Percentiles rank a stretch among this genome's conserved stretches.
Conservation (phyloP, 1,284 basidiomycete species). For the Moniliella sp. region DNA sequence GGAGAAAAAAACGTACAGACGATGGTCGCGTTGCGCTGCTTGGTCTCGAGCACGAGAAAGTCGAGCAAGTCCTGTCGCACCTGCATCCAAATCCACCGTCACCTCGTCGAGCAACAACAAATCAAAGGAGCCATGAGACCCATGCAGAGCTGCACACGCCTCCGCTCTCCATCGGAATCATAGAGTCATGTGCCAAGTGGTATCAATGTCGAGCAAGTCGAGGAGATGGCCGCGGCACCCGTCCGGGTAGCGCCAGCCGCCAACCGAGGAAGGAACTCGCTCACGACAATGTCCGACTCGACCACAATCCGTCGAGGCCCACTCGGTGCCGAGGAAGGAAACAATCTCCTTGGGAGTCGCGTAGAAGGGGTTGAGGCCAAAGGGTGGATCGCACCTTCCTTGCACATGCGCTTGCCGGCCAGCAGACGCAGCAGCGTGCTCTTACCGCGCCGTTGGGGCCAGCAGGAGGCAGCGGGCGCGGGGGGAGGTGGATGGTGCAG, state of each 20-base stretch:
- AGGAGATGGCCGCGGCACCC: constrained; percentile 63
- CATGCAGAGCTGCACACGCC: constrained; percentile 82
- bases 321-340: constrained; percentile 56
- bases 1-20: constrained; percentile 48
- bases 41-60: constrained; percentile 67
- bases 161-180: constrained; percentile 84
- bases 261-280: constrained; percentile 55
- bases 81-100: constrained; percentile 92
- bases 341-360: constrained; percentile 34
- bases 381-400: constrained; percentile 18
- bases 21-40: constrained; percentile 61
- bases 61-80: constrained; percentile 72
- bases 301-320: constrained; percentile 95
- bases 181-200: constrained; percentile 53
- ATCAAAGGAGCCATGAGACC: constrained; percentile 88
- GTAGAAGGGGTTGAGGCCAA: constrained; percentile 28
- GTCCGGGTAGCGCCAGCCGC: constrained; percentile 83
- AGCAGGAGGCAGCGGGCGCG: constrained; percentile 10
- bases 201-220: constrained; percentile 75
- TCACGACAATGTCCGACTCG: constrained; percentile 38
- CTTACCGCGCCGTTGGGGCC: constrained; percentile 39
- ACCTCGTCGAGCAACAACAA: constrained; percentile 85
- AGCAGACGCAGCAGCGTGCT: constrained; percentile 81
- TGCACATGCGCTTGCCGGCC: constrained; percentile 50
- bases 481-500: too few species aligned